phyloP scores from a whole-genome alignment of 345 rosid species.

The Gynandropsis gynandra region DNA sequence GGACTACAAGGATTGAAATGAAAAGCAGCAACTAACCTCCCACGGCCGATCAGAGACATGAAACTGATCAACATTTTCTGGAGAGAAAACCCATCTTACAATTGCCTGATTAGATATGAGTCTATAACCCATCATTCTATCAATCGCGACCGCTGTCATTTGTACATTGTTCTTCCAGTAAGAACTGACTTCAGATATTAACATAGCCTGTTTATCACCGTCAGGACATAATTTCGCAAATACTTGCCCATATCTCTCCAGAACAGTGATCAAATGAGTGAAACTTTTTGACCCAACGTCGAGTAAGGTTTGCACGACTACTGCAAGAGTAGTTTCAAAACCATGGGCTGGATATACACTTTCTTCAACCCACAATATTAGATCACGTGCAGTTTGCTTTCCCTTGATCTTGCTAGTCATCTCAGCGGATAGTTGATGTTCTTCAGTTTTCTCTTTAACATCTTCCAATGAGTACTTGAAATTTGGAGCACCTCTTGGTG shows the following conservation, averaged over 20 bases:
- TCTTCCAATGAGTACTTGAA: slow-evolving; percentile 57
- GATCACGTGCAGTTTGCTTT: slow-evolving; percentile 71
- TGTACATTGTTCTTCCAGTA: slow-evolving; percentile 84
- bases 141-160: slow-evolving; percentile 83
- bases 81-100: slow-evolving; percentile 89
- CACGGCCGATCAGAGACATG: slow-evolving; percentile 82
- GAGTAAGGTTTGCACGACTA: slow-evolving; percentile 82
- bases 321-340: slow-evolving; percentile 51
- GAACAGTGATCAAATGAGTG: slow-evolving; percentile 85
- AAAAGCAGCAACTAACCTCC: slow-evolving; percentile 55
- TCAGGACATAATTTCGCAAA: slow-evolving; percentile 69
- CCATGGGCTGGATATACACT: slow-evolving; percentile 61
- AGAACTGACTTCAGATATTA: slow-evolving; percentile 71
- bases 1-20: background rate
- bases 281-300: slow-evolving; percentile 97
- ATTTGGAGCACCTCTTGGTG: slow-evolving; percentile 69
- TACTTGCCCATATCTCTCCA: slow-evolving; percentile 94
- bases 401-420: slow-evolving; percentile 77
- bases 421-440: slow-evolving; percentile 62
- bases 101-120: slow-evolving; percentile 91
- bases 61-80: slow-evolving; percentile 67
- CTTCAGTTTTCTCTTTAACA: slow-evolving; percentile 64
- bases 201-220: slow-evolving; percentile 65
- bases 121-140: slow-evolving; percentile 99
- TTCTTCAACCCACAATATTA: slow-evolving; percentile 80